phyloP scores from a whole-genome alignment of 306 rosid species.

The Acacia melanoxylon region DNA sequence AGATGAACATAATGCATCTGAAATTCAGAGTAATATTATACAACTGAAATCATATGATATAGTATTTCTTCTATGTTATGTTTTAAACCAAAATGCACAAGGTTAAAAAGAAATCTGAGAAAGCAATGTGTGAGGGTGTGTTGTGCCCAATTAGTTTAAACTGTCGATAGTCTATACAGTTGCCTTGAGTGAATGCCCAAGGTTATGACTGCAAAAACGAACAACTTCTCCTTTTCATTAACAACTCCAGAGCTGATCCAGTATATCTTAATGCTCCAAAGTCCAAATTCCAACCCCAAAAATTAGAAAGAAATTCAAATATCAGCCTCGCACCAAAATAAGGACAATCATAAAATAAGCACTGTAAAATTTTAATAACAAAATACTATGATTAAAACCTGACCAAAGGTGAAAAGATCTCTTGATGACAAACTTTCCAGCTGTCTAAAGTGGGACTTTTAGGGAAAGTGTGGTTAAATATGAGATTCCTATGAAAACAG shows the following conservation, averaged over 20 bases:
- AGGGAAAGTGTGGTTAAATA: background rate
- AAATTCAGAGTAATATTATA: constrained; percentile 19
- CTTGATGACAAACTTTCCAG: background rate
- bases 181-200: background rate
- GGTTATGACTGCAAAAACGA: constrained; percentile 13
- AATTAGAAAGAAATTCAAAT: background rate
- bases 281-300: background rate
- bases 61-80: background rate
- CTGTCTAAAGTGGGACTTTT: background rate
- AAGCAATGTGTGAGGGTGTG: background rate
- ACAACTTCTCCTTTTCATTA: constrained; percentile 5
- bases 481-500: background rate
- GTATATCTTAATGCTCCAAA: background rate
- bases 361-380: background rate
- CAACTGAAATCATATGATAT: constrained; percentile 7
- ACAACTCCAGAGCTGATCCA: background rate
- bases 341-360: constrained; percentile 1
- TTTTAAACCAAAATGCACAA: background rate
- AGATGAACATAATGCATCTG: constrained; percentile 18
- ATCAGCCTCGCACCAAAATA: background rate
- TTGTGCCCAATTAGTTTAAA: background rate
- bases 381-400: background rate
- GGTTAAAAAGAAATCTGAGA: background rate
- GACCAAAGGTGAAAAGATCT: background rate
- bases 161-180: background rate